Conservation (phyloP, 2,329 filamentous ascomycete species). For the Ceratocystis albifundus region DNA sequence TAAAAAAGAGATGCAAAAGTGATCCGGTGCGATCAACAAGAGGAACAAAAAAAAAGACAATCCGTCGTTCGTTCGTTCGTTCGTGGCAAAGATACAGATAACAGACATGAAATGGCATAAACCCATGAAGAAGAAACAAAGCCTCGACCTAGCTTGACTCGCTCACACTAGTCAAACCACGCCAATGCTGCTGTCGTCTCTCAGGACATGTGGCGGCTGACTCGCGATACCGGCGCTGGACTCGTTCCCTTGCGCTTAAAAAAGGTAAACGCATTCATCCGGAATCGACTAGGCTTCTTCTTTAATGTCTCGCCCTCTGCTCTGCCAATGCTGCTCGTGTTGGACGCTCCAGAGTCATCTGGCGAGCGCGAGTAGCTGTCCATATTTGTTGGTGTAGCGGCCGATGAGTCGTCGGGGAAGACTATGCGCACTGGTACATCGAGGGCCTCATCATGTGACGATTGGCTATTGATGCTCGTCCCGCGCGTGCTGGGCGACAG, state of each 20-base stretch:
- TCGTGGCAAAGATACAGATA: neutral
- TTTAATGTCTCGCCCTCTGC: conserved; percentile 42
- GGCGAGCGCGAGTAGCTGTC: conserved; percentile 19
- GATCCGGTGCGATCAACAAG: neutral
- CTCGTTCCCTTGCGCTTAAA: conserved; percentile 42
- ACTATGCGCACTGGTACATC: conserved; percentile 20
- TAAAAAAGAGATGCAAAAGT: neutral
- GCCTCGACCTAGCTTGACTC: neutral
- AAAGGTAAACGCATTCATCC: conserved; percentile 49
- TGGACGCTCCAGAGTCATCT: conserved; percentile 26
- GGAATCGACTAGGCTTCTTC: conserved; percentile 53
- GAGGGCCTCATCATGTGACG: conserved; percentile 40
- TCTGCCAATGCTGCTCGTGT: conserved; percentile 37
- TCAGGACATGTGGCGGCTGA: conserved; percentile 5
- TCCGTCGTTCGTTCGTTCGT: conserved; percentile 12
- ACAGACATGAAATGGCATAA: conserved; percentile 4
- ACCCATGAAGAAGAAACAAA: neutral
- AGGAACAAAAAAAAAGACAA: conserved; percentile 14
- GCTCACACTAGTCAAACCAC: neutral
- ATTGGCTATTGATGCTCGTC: conserved; percentile 52
- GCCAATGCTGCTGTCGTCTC: too few relatives aligned
- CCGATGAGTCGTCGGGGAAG: conserved; percentile 18
- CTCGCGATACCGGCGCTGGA: conserved; percentile 17
- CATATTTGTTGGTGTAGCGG: conserved; percentile 12
- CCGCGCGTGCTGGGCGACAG: conserved; percentile 54